Conservation (phyloP, 768 basidiomycete species). For the Russula griseocarnosa region DNA sequence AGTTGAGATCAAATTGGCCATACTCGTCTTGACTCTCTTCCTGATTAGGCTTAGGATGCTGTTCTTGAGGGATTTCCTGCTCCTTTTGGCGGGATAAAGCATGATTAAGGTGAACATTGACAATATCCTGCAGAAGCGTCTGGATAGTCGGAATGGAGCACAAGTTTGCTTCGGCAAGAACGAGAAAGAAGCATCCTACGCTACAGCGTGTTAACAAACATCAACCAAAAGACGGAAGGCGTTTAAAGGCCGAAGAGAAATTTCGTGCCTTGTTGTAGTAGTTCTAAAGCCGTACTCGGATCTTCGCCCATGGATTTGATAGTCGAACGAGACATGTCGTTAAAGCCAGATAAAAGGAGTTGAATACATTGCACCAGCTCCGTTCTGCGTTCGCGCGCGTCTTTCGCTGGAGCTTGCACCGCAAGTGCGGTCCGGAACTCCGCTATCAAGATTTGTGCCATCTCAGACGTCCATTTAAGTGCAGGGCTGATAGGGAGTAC, state of each 20-base stretch:
- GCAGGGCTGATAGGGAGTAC: slow-evolving; percentile 48
- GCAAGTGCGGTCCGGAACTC: slow-evolving; percentile 45
- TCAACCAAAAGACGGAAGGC: not conserved
- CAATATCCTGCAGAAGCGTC: slow-evolving; percentile 35
- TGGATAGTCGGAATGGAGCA: slow-evolving; percentile 17
- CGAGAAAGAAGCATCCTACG: slow-evolving; percentile 16
- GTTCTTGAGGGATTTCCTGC: slow-evolving; percentile 37
- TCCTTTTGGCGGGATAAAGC: slow-evolving; percentile 38
- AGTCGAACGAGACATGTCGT: slow-evolving; percentile 42
- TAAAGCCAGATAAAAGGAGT: slow-evolving; percentile 23
- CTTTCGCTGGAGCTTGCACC: not conserved
- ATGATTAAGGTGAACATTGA: slow-evolving; percentile 50
- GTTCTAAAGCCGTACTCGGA: slow-evolving; percentile 1
- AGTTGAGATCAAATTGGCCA: slow-evolving; percentile 53
- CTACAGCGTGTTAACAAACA: not conserved
- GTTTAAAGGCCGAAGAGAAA: not conserved
- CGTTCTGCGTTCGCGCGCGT: slow-evolving; percentile 21
- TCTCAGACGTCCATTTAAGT: slow-evolving; percentile 60
- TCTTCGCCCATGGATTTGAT: not conserved
- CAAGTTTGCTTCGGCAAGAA: slow-evolving; percentile 15
- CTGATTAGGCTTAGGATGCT: slow-evolving; percentile 38
- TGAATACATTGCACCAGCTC: slow-evolving; percentile 25
- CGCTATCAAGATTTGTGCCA: slow-evolving; percentile 49
- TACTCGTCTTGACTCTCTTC: slow-evolving; percentile 82
- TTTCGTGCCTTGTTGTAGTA: slow-evolving; percentile 19